Conservation (phyloP, 2,329 filamentous ascomycete species). For the Lomentospora prolificans region DNA sequence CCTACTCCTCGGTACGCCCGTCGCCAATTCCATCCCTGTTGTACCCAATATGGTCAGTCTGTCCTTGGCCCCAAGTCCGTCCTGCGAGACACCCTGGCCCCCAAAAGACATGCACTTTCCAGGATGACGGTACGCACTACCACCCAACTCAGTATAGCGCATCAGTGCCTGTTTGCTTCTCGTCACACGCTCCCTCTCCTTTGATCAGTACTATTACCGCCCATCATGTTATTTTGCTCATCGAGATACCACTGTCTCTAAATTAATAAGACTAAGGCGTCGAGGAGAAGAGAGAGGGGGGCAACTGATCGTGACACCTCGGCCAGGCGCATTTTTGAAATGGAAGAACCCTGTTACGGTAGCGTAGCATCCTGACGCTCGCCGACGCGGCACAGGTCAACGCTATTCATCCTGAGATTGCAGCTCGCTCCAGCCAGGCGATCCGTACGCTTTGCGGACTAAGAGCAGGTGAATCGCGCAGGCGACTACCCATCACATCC, state of each 20-base stretch:
- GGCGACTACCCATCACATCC: too few relatives aligned
- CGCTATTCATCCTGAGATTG: background rate
- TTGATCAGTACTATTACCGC: background rate
- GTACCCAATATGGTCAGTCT: background rate
- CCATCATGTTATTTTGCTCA: background rate
- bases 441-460: too few relatives aligned
- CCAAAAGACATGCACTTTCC: background rate
- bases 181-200: background rate
- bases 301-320: too few relatives aligned
- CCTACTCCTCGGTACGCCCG: too few relatives aligned
- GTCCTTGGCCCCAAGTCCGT: too few relatives aligned
- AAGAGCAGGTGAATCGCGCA: too few relatives aligned
- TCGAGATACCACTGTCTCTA: too few relatives aligned
- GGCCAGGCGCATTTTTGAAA: background rate
- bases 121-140: constrained; percentile 5
- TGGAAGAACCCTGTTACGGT: background rate
- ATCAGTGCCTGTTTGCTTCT: background rate
- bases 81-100: background rate
- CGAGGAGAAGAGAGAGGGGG: too few relatives aligned
- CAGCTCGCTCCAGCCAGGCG: background rate
- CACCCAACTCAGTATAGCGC: background rate
- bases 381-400: background rate
- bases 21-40: background rate
- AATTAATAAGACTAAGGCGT: too few relatives aligned
- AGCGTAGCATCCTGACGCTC: background rate